phyloP scores from a whole-genome alignment of 225 moss, liverwort and hornwort species.

The Physcomitrium patens region DNA sequence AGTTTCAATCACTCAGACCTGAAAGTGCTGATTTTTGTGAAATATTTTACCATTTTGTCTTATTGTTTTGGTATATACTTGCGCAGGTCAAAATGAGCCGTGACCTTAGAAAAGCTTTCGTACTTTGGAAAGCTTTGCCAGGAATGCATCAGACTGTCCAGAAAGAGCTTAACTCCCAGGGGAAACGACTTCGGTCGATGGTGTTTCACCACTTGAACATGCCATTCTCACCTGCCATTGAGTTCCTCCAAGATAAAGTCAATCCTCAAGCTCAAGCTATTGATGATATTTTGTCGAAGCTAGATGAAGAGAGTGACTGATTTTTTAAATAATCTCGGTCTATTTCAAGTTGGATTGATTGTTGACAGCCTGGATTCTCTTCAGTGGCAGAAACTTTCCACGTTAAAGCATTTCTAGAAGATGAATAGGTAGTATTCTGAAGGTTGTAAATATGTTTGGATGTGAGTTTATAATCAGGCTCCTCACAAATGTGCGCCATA shows the following conservation, averaged over 20 bases:
- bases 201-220: slow-evolving; percentile 77
- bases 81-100: slow-evolving; percentile 81
- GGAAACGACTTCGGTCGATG: slow-evolving; percentile 65
- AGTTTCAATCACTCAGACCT: not conserved
- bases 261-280: slow-evolving; percentile 66
- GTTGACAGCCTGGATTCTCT: not conserved
- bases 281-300: slow-evolving; percentile 66
- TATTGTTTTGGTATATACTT: not conserved
- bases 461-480: not conserved
- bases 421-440: slow-evolving; percentile 7
- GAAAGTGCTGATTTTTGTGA: slow-evolving; percentile 3
- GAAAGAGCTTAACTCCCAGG: slow-evolving; percentile 66
- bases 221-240: slow-evolving; percentile 83
- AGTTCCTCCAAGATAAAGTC: slow-evolving; percentile 67
- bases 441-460: not conserved
- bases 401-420: not conserved
- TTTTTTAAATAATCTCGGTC: not conserved
- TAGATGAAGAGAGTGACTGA: slow-evolving; percentile 64
- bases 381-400: not conserved
- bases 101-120: slow-evolving; percentile 72
- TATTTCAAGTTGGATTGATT: not conserved
- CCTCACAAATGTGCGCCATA: not conserved
- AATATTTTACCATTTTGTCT: not conserved
- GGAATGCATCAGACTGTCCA: slow-evolving; percentile 76
- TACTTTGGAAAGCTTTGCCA: slow-evolving; percentile 73